Base-by-base conservation (phyloP, 768 basidiomycete genomes). In the Crepidotus variabilis region DNA sequence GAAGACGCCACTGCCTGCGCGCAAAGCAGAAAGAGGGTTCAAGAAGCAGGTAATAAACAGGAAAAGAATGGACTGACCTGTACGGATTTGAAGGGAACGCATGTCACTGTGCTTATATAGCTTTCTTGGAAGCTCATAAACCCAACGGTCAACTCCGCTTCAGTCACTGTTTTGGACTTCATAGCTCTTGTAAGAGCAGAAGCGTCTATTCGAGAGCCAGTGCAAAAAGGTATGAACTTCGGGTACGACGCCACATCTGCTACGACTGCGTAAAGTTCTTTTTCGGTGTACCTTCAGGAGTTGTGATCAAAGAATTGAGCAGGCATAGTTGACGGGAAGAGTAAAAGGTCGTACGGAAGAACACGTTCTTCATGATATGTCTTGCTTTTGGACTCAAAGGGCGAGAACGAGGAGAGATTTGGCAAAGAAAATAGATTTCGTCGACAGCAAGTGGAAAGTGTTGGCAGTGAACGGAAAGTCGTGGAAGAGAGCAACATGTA, bases 211-310 rank as follows among this genome's bases (percentile, higher is more conserved):
- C 81, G 82, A 4, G 93, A 89, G 20, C 75, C 74, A 11, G 82
- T 84, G 74, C 95, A 97, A 70, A 91, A 96, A 6, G 97, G 96
- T 52, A 99, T 76, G 68, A 98, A 99, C 57, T 74, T 75, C 9
- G 85, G 81, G 69, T 98, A 99, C 1, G 90, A 90, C 14, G 78
- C 83, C 23, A 98, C 88, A 71, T 98, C 87, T 13, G 94, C 82
- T 53, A 99, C 92, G 57, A 98, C 71, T 7, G 83, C 74, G 72
- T 95, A 98, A 2, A 98, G 78, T 69, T 97, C 84, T 51, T 77
- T 76, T 59, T 80, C 86, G 16, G 76, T 80, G 67, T 95, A 98
- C 43, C 95, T 97, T 49, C 21, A 57, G 51, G 53, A 50, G 47
- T 59, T 54, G 43, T n/a, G 22, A 11, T 58, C 5, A 22, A 50